Base-by-base conservation (phyloP, 441 rosid species). In the Corymbia calophylla region DNA sequence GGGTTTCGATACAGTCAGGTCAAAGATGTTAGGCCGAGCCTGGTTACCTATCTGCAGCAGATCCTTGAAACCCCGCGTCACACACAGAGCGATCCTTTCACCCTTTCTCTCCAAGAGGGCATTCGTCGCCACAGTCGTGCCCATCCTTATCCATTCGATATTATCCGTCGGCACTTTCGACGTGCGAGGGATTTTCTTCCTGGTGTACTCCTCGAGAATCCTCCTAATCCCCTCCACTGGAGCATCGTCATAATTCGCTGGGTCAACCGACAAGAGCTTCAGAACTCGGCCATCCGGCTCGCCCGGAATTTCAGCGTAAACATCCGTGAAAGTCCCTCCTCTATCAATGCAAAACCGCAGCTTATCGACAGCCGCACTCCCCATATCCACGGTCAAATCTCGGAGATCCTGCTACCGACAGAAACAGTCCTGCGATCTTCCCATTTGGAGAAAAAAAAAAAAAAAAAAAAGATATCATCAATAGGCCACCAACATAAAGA, bases 121-220 rank as follows among this genome's bases (percentile, higher is more conserved):
- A 92, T 98, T 98, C 1, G 99, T 98, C 4, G 99, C 99, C 87
- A 98, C 99, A 85, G 99, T 98, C 0, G 99, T 98, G 29, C 99
- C 99, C 99, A 98, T 97, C 93, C 99, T 94, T 84, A 98, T 96
- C 99, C 99, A 98, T 88, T 98, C 98, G 44, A 98, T 98, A 90
- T 94, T 96, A 91, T 96, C 95, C 3, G 97, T 95, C 11, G 99
- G 99, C 90, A 98, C 94, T 91, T 97, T 98, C 0, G 95, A 94
- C 19, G 94, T 85, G 89, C 97, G 90, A 4, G 98, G 97, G 54
- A 97, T 95, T 90, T 92, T 94, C 91, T 95, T 87, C 48, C 98
- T 94, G 0, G 96, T 95, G 49, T 96, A 96, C 85, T 96, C 98
- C 89, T 97, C 97, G 11, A 98, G 96, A 89, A 98, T 95, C 92